Evolutionary conservation across 257 asterid species (phyloP), one percentile per base, ranked within the genome.

Genomic region (Gentiana dahurica): DNA sequence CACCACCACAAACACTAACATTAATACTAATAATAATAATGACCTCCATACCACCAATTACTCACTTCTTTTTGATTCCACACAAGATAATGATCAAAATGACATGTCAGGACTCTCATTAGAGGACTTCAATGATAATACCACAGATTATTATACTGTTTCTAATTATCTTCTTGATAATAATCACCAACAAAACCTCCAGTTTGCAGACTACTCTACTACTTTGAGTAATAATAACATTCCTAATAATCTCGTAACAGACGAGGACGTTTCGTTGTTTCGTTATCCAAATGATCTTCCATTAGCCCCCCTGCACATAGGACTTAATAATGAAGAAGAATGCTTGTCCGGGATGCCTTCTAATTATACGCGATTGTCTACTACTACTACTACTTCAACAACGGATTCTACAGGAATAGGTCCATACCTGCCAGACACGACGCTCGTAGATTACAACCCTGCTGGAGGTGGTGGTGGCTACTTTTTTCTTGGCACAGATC

Each of bases 51-150:
- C 24, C 24, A 24, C 24, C 62, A 71, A 51, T 51, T 47, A 73
- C 2, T 68, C 83, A 2, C 61, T 73, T 12, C 46, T 78, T 24
- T 80, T 79, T 63, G 86, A 76, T 69, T 47, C 68, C 5, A 41
- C 69, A 1, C 78, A 79, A 3, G 92, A 82, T 10, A 47, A 76
- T 8, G 95, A 24, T 24, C 24, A 79, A 3, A 81, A 82, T 4
- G 95, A 87, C 73, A 81, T 91, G 2, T 78, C 96, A 1, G 93
- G 24, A 24, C 24, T 82, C 3, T 85, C 96, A 9, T 79, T 91
- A 60, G 96, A 91, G 24, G 24, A 24, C 63, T 85, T 91, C 74
- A 71, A 68, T 10, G 63, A 76, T 1, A 69, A 81, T 3, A 70
- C 89, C 1, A 64, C 24, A 24, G 24, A 24, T 24, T 24, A 72